Conservation (phyloP, 2,329 filamentous ascomycete species). For the Simplicillium sp. region DNA sequence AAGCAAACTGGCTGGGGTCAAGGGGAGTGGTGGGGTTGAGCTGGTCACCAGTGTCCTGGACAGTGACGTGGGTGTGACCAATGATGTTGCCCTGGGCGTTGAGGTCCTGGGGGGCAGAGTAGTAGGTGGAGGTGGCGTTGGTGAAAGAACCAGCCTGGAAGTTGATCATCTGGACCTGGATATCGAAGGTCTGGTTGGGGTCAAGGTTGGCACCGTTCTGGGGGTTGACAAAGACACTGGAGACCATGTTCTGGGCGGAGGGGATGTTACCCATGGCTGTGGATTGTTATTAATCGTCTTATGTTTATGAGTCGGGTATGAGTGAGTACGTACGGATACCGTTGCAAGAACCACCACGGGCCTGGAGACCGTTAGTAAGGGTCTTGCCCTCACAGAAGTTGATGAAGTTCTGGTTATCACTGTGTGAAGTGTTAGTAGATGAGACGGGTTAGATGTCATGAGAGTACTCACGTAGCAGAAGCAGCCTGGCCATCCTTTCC, state of each 20-base stretch:
- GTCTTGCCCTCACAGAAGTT: conserved; percentile 48
- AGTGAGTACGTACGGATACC: conserved; percentile 41
- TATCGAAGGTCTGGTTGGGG: conserved; percentile 39
- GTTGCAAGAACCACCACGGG: conserved; percentile 52
- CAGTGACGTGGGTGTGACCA: conserved; percentile 50
- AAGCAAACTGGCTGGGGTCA: conserved; percentile 44
- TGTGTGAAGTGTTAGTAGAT: conserved; percentile 18
- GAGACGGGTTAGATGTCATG: background rate
- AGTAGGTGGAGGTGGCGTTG: conserved; percentile 51
- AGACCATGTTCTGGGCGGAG: conserved; percentile 44
- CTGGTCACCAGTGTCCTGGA: conserved; percentile 43
- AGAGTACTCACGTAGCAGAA: conserved; percentile 37
- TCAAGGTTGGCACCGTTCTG: conserved; percentile 37
- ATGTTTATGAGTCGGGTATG: background rate
- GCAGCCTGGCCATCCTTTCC: conserved; percentile 36
- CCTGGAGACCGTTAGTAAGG: conserved; percentile 52
- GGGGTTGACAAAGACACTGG: conserved; percentile 43
- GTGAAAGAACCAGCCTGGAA: conserved; percentile 50
- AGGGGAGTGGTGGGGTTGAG: conserved; percentile 42
- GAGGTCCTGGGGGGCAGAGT: conserved; percentile 47
- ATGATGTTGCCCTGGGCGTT: conserved; percentile 38
- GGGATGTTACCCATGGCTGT: conserved; percentile 53
- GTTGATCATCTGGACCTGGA: conserved; percentile 42
- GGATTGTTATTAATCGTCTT: conserved; percentile 8
- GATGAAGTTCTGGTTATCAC: conserved; percentile 52